These are phyloP conservation scores for Pinus tabuliformis DNA, from an alignment of 75 land plant species.

Conservation along the genomic window DNA sequence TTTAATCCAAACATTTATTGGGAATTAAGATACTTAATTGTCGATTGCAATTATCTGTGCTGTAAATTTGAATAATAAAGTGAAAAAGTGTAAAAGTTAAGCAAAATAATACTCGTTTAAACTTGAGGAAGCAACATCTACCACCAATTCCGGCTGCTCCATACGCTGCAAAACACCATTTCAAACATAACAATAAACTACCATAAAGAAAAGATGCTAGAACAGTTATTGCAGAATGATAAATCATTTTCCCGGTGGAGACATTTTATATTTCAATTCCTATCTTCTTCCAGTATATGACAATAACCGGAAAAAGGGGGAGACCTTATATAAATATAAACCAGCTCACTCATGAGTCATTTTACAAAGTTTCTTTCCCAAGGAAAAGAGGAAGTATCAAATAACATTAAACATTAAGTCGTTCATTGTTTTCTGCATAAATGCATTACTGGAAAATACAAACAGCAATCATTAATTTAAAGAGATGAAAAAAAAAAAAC, in stretches of 20 bases:
- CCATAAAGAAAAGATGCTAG: background rate
- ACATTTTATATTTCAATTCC: background rate
- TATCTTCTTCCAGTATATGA: background rate
- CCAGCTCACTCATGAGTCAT: too few species aligned
- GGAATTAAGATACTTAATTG: background rate
- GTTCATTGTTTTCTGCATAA: too few species aligned
- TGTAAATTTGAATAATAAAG: background rate
- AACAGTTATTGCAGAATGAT: background rate
- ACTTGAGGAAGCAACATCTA: slow-evolving; percentile 6
- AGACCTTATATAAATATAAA: background rate
- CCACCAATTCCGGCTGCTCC: slow-evolving; percentile 5
- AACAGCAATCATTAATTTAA: too few species aligned
- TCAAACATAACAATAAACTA: slow-evolving; percentile 7
- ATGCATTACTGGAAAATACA: too few species aligned
- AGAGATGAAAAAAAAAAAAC: too few species aligned
- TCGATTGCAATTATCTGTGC: background rate
- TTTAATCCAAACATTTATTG: background rate
- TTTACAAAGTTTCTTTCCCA: too few species aligned
- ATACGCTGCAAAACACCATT: slow-evolving; percentile 13
- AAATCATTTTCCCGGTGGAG: background rate
- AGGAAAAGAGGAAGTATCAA: too few species aligned
- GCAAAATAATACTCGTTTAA: background rate
- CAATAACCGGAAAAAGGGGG: background rate
- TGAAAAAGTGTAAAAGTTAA: background rate
- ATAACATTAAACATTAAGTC: too few species aligned